phyloP scores from a whole-genome alignment of 768 basidiomycete genomes.

The Pleurotus eryngii region DNA sequence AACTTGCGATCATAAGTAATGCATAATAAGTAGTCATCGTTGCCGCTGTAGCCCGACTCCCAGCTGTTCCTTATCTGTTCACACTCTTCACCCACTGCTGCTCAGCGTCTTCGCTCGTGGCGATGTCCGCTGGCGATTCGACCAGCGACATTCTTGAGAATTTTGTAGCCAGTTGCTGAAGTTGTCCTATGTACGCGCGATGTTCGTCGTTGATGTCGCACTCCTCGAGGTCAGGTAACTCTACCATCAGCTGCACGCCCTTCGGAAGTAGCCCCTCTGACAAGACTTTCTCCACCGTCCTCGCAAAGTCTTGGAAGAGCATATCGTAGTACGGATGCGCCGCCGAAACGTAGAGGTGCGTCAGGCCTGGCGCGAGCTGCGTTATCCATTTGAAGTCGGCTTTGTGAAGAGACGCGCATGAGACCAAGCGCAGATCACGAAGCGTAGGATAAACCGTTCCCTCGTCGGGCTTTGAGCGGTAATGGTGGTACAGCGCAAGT shows the following conservation, averaged over 20 bases:
- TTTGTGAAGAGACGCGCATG: not conserved
- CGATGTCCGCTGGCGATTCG: not conserved
- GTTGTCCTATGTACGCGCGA: not conserved
- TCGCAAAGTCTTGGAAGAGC: not conserved
- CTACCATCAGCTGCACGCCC: not conserved
- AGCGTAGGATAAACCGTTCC: not conserved
- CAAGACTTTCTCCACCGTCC: not conserved
- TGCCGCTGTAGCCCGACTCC: no score
- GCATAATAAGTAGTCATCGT: no score
- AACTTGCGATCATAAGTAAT: no score
- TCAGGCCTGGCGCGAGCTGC: not conserved
- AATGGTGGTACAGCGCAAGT: not conserved
- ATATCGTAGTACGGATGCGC: conserved; percentile 1
- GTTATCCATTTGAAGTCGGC: conserved; percentile 3
- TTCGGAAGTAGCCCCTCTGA: not conserved
- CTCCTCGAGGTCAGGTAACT: not conserved
- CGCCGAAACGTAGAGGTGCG: not conserved
- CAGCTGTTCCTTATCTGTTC: not conserved
- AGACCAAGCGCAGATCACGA: not conserved
- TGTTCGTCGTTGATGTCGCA: not conserved
- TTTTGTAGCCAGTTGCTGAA: not conserved
- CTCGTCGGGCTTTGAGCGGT: not conserved
- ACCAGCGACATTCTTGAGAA: not conserved
- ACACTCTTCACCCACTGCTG: not conserved
- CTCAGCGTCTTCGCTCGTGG: not conserved